Base-by-base conservation (phyloP, 2,329 filamentous ascomycete genomes). In the Hypoxylon sp. region DNA sequence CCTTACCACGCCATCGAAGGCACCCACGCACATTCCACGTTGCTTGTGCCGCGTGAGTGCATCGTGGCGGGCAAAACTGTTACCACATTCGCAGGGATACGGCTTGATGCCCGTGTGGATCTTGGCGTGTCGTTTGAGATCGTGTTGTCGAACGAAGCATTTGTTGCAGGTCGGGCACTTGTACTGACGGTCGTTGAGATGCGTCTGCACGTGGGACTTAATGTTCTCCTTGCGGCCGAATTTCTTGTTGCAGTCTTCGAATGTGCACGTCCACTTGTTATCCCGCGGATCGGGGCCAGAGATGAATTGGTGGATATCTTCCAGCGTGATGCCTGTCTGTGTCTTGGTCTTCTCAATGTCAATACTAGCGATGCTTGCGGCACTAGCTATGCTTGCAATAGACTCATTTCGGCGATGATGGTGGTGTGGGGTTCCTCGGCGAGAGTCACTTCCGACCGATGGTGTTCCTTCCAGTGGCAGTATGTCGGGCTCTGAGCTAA, bases 191-290 rank as follows among this genome's bases (percentile, higher is more conserved):
- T 99, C 94, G 65, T 95, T 94, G 59, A 99, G 86, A 73, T 99
- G 94, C 3, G 94, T 99, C 73, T 99, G 94, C 9, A 99, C 90
- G 70, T 99, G 94, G 0, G 92, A 96, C 70, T 96, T 96, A 77
- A 97, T 97, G 74, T 99, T 97, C 72, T 99, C 94, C 71, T 97
- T 96, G 63, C 94, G 85, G n/a, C 92, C 93, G 68, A 99, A 97
- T 43, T 86, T 84, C 72, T 96, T 96, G 62, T 86, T 83, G 72
- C 94, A 99, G 19, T 86, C 86, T 6, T 90, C 79, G 49, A 76
- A 92, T n/a, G 83, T 73, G 68, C 89, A 94, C 5, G 86, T 77
- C 87, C 88, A 94, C 71, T 91, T 91, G 62, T 87, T 86, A 62
- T 91, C 88, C n/a, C 71, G 69, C 2, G 84, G 76, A 62, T 90